Percentiles rank a stretch among this genome's conserved stretches.
Conservation (phyloP, 176 grass and related monocot genomes). For the Saccharum officinarum region DNA sequence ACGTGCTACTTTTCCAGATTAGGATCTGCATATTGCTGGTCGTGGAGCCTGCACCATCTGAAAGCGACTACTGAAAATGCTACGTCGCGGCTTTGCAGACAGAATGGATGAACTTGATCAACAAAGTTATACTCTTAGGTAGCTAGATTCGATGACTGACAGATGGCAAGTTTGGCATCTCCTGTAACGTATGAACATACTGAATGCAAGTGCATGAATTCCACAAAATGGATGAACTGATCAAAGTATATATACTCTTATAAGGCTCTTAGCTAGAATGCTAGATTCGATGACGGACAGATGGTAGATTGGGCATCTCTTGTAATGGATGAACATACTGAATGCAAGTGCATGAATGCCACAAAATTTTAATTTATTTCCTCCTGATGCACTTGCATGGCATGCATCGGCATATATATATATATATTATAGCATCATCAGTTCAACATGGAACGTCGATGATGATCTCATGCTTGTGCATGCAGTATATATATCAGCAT, state of each 20-base stretch:
- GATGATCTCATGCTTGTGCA: no score
- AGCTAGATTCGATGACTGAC: not conserved
- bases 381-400: no score
- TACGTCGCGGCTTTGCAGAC: not conserved
- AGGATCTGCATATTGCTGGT: conserved; percentile 27
- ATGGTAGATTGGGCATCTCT: no score
- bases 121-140: not conserved
- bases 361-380: no score
- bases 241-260: no score
- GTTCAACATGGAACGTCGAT: no score
- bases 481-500: no score
- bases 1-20: conserved; percentile 22
- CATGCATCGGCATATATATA: no score
- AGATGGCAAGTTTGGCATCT: not conserved
- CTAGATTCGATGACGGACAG: no score
- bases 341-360: not conserved
- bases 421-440: no score
- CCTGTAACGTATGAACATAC: not conserved
- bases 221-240: no score
- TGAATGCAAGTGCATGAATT: not conserved
- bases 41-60: conserved; percentile 35
- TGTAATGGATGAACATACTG: not conserved
- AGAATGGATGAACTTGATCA: not conserved
- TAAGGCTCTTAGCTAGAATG: no score
- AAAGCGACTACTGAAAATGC: not conserved